Evolutionary conservation across 805 yeast species (phyloP), one percentile per base, ranked within the genome.

Genomic region (Sugiyamaella marilandica): DNA sequence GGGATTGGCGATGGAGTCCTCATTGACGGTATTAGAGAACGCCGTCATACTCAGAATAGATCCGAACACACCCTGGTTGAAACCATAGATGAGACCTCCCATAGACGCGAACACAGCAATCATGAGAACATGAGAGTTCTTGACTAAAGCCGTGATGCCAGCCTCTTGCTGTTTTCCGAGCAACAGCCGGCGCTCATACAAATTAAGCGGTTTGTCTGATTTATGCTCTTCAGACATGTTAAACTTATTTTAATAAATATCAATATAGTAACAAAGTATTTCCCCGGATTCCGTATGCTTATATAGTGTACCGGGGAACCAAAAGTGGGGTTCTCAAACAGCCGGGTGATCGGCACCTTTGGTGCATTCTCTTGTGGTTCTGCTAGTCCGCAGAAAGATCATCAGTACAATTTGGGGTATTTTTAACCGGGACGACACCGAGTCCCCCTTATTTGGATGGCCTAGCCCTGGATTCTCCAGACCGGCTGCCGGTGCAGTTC

Each of bases 71-170:
- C 65, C 67, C 45, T 63, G 67, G 50, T 64, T 61, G 47, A 62
- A 63, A 31, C 67, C 67, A 45, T 61, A 63, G 18, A 64, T 56
- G 31, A 63, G 53, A 19, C 67, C 65, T 16, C 67, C 67, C 16
- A 63, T 52, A 26, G 66, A 57, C 7, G 68, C 67, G 33, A 65
- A 59, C 36, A 59, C 53, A 10, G 67, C 56, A 36, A 57, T 44
- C n/a, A 43, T 29, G 26, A 61, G 47, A 21, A 63, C 64, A 24
- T 54, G 53, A 24, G 48, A 45, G 47, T 64, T 58, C 47, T 47
- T 37, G 48, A 58, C 35, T 11, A 62, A 55, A 5, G 62, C 64
- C 21, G 44, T 48, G 52, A 59, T 19, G n/a, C 63, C 63, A 44
- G 48, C 14, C 41, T 45, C 50, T n/a, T 16, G 43, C 13, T 44